Conservation (phyloP, 108 stramenopile species). For the Bacterosira constricta region DNA sequence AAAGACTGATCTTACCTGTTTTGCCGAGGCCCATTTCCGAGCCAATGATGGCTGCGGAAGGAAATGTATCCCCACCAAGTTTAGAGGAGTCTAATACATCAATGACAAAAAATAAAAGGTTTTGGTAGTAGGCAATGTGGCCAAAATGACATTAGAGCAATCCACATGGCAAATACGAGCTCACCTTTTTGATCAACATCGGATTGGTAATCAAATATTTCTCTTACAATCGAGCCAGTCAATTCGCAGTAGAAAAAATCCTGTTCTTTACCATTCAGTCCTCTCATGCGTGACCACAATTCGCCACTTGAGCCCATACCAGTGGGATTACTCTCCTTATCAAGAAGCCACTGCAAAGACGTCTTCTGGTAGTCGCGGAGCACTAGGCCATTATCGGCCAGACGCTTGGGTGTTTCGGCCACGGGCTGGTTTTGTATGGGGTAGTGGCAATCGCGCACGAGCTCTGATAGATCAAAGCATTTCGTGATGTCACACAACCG, state of each 20-base stretch:
- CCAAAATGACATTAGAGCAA: too few species aligned
- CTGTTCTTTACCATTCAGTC: slow-evolving; percentile 5
- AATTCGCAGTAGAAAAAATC: slow-evolving; percentile 31
- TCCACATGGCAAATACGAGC: too few species aligned
- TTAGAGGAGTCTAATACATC: too few species aligned
- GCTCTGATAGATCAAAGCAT: slow-evolving; percentile 33
- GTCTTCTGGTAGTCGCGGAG: slow-evolving; percentile 35
- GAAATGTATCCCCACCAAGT: slow-evolving; percentile 6
- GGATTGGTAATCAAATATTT: slow-evolving; percentile 32
- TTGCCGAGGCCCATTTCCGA: slow-evolving; percentile 30
- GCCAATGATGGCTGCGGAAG: slow-evolving; percentile 12
- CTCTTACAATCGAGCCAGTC: slow-evolving; percentile 12
- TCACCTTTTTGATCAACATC: too few species aligned
- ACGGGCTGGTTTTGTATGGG: slow-evolving; percentile 24
- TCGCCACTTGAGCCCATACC: slow-evolving; percentile 33
- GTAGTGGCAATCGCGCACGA: slow-evolving; percentile 37
- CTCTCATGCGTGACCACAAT: slow-evolving; percentile 28
- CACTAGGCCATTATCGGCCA: slow-evolving; percentile 34
- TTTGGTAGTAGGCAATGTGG: too few species aligned
- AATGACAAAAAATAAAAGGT: too few species aligned
- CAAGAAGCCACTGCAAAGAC: slow-evolving; percentile 30
- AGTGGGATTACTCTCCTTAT: slow-evolving; percentile 29
- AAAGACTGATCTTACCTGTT: too few species aligned
- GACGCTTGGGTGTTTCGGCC: slow-evolving; percentile 20
- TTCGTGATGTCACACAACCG: slow-evolving; percentile 6